A percentile compares a stretch with the other conserved stretches of the same genome.
These are phyloP conservation scores for Lentinus tigrinus DNA, from an alignment of 768 basidiomycete species.

Conservation along the genomic window DNA sequence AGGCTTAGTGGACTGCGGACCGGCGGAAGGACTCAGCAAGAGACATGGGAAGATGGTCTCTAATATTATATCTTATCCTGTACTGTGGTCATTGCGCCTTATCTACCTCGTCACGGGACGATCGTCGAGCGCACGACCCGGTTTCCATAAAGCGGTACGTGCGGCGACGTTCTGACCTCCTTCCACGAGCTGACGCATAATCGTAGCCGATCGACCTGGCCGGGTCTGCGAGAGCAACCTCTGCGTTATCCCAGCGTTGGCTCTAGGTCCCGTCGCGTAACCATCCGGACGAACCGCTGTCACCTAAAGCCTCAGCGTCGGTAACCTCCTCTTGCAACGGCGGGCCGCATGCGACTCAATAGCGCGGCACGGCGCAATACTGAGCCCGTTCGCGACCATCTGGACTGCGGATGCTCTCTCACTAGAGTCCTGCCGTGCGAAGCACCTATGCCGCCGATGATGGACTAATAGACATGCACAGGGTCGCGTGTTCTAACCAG, in stretches of 20 bases:
- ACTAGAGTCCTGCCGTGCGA: slow-evolving; percentile 6
- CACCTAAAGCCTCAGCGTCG: not conserved
- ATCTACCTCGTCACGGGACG: slow-evolving; percentile 3
- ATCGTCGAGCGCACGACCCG: slow-evolving; percentile 1
- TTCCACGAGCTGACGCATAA: slow-evolving; percentile 8
- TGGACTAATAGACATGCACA: slow-evolving; percentile 15
- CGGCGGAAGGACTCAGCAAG: not conserved
- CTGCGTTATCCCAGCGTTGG: not conserved
- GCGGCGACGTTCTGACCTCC: slow-evolving; percentile 3
- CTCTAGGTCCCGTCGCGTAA: not conserved
- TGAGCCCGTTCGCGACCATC: not conserved
- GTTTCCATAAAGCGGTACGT: slow-evolving; percentile 2
- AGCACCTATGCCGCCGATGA: not conserved
- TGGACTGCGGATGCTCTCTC: slow-evolving; percentile 1
- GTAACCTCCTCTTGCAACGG: not conserved
- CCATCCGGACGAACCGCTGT: not conserved
- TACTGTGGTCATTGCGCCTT: not conserved
- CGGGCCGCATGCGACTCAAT: not conserved
- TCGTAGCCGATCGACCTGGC: not conserved
- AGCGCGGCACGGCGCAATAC: not conserved
- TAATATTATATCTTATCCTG: slow-evolving; percentile 2
- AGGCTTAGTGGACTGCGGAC: not conserved
- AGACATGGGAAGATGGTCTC: slow-evolving; percentile 9
- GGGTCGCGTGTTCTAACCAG: slow-evolving; percentile 9
- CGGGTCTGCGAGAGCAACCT: not conserved